phyloP scores from a whole-genome alignment of 2,329 filamentous ascomycete genomes.

The Fusarium goolgardi region DNA sequence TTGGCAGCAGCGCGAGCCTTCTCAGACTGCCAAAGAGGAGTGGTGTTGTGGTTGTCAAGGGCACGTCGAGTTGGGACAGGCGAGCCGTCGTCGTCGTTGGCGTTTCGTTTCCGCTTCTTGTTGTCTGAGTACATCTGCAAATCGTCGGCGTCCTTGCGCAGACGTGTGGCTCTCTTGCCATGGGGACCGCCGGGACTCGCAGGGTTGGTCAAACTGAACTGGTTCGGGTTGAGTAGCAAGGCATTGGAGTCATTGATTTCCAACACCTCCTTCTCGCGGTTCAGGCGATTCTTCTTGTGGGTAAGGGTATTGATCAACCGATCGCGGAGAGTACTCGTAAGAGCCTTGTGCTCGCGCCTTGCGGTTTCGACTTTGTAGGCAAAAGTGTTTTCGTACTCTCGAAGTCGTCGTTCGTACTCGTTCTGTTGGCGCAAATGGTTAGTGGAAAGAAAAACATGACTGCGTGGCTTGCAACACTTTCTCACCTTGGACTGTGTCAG shows the following conservation, averaged over 20 bases:
- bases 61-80: conserved; percentile 67
- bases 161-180: conserved; percentile 70
- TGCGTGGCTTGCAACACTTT: conserved; percentile 24
- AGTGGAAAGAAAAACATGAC: conserved; percentile 22
- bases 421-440: conserved; percentile 56
- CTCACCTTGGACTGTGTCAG: conserved; percentile 84
- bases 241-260: conserved; percentile 75
- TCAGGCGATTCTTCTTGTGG: conserved; percentile 72
- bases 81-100: conserved; percentile 71
- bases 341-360: conserved; percentile 68
- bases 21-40: conserved; percentile 72
- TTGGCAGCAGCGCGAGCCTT: conserved; percentile 65
- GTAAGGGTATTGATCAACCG: conserved; percentile 74
- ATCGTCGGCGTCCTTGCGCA: conserved; percentile 71
- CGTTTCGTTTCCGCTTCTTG: conserved; percentile 73
- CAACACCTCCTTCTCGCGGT: conserved; percentile 74
- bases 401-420: conserved; percentile 71
- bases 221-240: conserved; percentile 73
- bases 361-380: conserved; percentile 72
- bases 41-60: conserved; percentile 68
- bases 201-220: conserved; percentile 74
- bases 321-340: conserved; percentile 71
- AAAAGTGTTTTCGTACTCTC: conserved; percentile 69
- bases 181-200: conserved; percentile 72
- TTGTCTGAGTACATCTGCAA: conserved; percentile 64